Conservation (phyloP, 768 basidiomycete species). For the Tricholoma terreum region DNA sequence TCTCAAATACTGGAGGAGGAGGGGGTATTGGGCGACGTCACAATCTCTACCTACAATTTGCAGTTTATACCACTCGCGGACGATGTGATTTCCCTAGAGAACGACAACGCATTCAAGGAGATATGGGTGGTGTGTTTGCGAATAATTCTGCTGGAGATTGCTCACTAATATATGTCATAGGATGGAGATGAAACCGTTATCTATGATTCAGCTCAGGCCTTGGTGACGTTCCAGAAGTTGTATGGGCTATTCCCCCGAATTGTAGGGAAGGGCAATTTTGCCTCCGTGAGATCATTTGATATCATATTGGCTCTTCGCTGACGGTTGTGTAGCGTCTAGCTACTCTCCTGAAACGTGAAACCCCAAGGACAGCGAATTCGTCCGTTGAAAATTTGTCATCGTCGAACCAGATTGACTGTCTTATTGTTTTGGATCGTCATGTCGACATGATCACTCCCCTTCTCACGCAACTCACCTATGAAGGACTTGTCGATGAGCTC, state of each 20-base stretch:
- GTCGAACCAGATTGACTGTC: slow-evolving; percentile 71
- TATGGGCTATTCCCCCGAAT: slow-evolving; percentile 92
- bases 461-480: slow-evolving; percentile 93
- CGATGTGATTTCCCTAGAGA: slow-evolving; percentile 89
- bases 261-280: slow-evolving; percentile 89
- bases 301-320: slow-evolving; percentile 1
- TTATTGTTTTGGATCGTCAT: slow-evolving; percentile 87
- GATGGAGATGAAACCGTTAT: slow-evolving; percentile 91
- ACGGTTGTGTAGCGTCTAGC: slow-evolving; percentile 60
- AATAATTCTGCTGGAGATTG: slow-evolving; percentile 6
- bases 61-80: slow-evolving; percentile 93
- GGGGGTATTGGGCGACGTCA: slow-evolving; percentile 95
- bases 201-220: slow-evolving; percentile 85
- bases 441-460: slow-evolving; percentile 96
- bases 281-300: slow-evolving; percentile 48
- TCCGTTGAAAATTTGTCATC: slow-evolving; percentile 40
- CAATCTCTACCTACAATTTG: slow-evolving; percentile 81
- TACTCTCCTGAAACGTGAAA: slow-evolving; percentile 62
- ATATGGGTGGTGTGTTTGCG: slow-evolving; percentile 76
- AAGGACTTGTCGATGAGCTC: slow-evolving; percentile 92
- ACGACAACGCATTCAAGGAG: slow-evolving; percentile 82
- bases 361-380: slow-evolving; percentile 37
- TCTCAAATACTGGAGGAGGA: slow-evolving; percentile 88
- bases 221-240: slow-evolving; percentile 76
- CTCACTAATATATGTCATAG: slow-evolving; percentile 34